Evolutionary conservation across 2,329 filamentous ascomycete genomes (phyloP).

Genomic region (Fusarium abutilonis): DNA sequence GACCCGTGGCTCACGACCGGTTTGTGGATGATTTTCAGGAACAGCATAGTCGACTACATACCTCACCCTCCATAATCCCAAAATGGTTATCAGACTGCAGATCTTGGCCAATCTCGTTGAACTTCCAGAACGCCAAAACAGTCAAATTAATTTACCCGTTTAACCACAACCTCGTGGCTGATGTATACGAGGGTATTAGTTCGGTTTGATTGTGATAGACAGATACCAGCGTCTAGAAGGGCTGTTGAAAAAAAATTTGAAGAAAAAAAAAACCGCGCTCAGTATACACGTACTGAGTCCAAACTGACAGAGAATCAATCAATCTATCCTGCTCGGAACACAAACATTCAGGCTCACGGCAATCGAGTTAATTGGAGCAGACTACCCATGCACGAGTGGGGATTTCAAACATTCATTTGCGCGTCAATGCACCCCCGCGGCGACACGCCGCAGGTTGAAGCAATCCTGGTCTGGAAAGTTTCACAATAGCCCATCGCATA

Average conservation of each 20-base stretch:
- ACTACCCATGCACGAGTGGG: slow-evolving; percentile 21
- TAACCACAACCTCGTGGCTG: slow-evolving; percentile 4
- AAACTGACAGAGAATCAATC: background rate
- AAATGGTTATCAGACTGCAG: slow-evolving; percentile 30
- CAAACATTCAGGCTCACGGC: background rate
- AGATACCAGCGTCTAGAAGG: background rate
- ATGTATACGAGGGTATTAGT: background rate
- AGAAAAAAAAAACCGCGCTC: no score
- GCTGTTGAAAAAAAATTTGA: background rate
- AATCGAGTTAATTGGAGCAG: slow-evolving; percentile 9
- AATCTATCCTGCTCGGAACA: background rate
- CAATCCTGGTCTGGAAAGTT: background rate
- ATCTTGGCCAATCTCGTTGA: slow-evolving; percentile 28
- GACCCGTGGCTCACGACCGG: slow-evolving; percentile 8
- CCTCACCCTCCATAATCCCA: slow-evolving; percentile 18
- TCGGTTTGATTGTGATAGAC: background rate
- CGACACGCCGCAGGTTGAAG: background rate
- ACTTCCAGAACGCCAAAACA: slow-evolving; percentile 11
- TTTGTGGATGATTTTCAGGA: slow-evolving; percentile 36
- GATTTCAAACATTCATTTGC: slow-evolving; percentile 29
- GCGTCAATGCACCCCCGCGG: slow-evolving; percentile 33
- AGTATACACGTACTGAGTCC: background rate
- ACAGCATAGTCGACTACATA: slow-evolving; percentile 25
- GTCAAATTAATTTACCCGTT: slow-evolving; percentile 31
- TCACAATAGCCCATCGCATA: slow-evolving; percentile 11